A percentile compares a stretch with the other conserved stretches of the same genome.
phyloP scores from a whole-genome alignment of 352 stramenopile species.

The Phytophthora sansomeana region DNA sequence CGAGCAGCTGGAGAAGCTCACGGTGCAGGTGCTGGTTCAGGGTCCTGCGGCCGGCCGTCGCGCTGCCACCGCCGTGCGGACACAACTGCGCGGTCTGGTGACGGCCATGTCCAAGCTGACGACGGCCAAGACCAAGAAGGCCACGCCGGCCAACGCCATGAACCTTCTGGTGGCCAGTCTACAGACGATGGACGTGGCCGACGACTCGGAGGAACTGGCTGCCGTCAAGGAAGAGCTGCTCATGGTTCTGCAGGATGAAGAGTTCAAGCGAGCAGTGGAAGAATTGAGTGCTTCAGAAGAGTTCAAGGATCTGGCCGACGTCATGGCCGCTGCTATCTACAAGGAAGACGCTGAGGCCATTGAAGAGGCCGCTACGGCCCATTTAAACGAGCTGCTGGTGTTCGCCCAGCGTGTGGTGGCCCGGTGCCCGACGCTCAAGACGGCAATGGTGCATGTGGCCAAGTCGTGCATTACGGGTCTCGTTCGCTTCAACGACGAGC shows the following conservation, averaged over 20 bases:
- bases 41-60: background rate
- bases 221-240: slow-evolving; percentile 59
- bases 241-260: slow-evolving; percentile 41
- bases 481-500: slow-evolving; percentile 44
- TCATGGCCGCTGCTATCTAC: slow-evolving; percentile 43
- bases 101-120: slow-evolving; percentile 62
- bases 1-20: slow-evolving; percentile 44
- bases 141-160: slow-evolving; percentile 49
- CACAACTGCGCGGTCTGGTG: slow-evolving; percentile 56
- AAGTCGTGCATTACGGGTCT: slow-evolving; percentile 51
- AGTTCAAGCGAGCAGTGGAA: slow-evolving; percentile 42
- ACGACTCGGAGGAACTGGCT: slow-evolving; percentile 45
- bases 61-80: slow-evolving; percentile 40
- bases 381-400: slow-evolving; percentile 48
- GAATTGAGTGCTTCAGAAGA: slow-evolving; percentile 42
- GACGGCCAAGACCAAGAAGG: slow-evolving; percentile 46
- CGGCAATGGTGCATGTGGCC: slow-evolving; percentile 47
- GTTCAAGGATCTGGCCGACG: slow-evolving; percentile 49
- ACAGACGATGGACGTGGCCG: slow-evolving; percentile 53
- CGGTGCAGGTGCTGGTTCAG: slow-evolving; percentile 39
- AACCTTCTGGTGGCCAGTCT: slow-evolving; percentile 50
- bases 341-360: slow-evolving; percentile 39
- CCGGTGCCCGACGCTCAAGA: slow-evolving; percentile 55
- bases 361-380: slow-evolving; percentile 39
- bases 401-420: slow-evolving; percentile 53